Base-by-base conservation (phyloP, 768 basidiomycete species). In the Termitomyces sp. region DNA sequence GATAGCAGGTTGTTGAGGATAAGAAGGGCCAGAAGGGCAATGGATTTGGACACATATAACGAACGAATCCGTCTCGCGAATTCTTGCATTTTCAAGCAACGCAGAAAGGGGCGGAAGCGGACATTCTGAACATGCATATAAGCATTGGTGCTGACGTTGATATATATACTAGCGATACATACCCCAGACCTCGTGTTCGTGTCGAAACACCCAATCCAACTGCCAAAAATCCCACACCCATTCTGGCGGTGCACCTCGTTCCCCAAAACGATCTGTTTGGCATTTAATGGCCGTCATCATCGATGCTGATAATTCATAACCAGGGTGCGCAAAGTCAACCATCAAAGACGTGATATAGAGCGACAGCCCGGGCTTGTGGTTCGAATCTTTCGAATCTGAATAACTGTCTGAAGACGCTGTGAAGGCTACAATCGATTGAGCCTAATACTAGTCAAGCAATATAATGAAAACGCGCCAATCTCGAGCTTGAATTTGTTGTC, bases 171-270 rank as follows among this genome's bases (percentile, higher is more conserved):
- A n/a, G 23, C 23, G 25, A 53, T 1, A 58, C 80, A 63, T 63
- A 88, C 87, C 83, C 86, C 84, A 89, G 39, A 88, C 86, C 72
- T 90, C 87, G 50, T 79, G 81, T 50, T 85, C 86, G 48, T 77
- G 78, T 40, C 87, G 73, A 70, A 89, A 91, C 1, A 80, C 76
- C 81, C 82, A 89, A 56, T 87, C 84, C 56, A 75, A 79, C 56
- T 87, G 81, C 83, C 86, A 87, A 52, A 71, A 71, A 53, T 88
- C 84, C 87, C 88, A 91, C 23, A 84, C 73, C 86, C 87, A 91
- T 39, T 87, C 81, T 29, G 84, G 73, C 15, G 86, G 81, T 0
- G 83, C 81, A 5, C 84, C 81, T 11, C 84, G 76, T 61, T 84
- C 79, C 6, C 87, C 88, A 11, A 71, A 68, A 45, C 80, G 75